These are phyloP conservation scores for Plasmodium inui DNA, from an alignment of 169 alveolate genomes.

Conservation along the genomic window DNA sequence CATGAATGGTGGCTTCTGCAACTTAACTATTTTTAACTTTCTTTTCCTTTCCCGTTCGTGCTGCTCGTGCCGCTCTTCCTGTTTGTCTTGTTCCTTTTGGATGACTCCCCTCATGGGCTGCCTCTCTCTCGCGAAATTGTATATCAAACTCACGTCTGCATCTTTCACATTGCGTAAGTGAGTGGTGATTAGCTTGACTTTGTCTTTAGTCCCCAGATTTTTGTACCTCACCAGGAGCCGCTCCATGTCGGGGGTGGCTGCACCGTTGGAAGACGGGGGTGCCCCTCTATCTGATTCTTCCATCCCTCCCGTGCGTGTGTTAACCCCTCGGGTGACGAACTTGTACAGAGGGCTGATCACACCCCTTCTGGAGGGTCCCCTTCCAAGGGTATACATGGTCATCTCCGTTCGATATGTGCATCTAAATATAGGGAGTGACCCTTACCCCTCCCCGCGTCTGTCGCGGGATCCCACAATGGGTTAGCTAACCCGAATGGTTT, in stretches of 20 bases:
- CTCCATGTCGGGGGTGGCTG: neutral
- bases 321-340: neutral
- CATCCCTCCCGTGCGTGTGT: neutral
- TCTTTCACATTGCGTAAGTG: slow-evolving; percentile 30
- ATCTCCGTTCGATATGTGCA: neutral
- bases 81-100: neutral
- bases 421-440: neutral
- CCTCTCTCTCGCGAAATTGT: neutral
- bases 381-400: neutral
- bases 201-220: slow-evolving; percentile 31
- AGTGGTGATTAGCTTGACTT: slow-evolving; percentile 26
- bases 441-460: too few relatives aligned
- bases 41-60: slow-evolving; percentile 4
- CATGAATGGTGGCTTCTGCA: slow-evolving; percentile 53
- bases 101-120: slow-evolving; percentile 1
- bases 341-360: neutral
- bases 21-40: neutral
- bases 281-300: neutral
- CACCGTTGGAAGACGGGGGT: neutral
- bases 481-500: neutral
- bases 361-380: neutral
- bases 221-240: slow-evolving; percentile 26
- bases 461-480: neutral
- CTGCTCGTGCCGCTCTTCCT: too few relatives aligned
- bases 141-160: slow-evolving; percentile 7